phyloP scores from a whole-genome alignment of 768 basidiomycete genomes.

The Chalciporus chontae region DNA sequence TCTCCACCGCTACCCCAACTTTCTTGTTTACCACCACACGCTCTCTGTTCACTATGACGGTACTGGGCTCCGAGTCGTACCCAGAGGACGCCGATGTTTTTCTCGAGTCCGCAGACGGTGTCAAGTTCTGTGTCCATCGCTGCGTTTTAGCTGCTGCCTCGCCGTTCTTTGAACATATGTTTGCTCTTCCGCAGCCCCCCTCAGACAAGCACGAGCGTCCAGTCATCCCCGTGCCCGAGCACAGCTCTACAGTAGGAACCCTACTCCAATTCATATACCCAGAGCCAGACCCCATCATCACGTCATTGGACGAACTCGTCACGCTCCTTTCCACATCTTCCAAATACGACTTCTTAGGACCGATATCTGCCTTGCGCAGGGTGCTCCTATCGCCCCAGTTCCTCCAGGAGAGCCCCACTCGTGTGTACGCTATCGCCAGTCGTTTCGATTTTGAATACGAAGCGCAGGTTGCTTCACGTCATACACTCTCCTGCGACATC shows the following conservation, averaged over 20 bases:
- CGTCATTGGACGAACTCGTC: conserved; percentile 51
- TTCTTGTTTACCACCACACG: conserved; percentile 4
- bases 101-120: conserved; percentile 41
- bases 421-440: conserved; percentile 70
- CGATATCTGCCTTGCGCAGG: conserved; percentile 45
- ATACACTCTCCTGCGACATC: conserved; percentile 52
- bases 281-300: conserved; percentile 48
- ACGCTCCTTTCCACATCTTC: conserved; percentile 48
- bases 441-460: conserved; percentile 64
- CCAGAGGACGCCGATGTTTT: conserved; percentile 50
- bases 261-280: conserved; percentile 65
- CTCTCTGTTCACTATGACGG: conserved; percentile 23
- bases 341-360: conserved; percentile 61
- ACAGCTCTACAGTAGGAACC: conserved; percentile 39
- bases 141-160: conserved; percentile 62
- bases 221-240: conserved; percentile 55
- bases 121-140: conserved; percentile 59
- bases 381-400: conserved; percentile 50
- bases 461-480: conserved; percentile 53
- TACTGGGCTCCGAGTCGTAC: conserved; percentile 36
- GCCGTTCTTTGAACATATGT: conserved; percentile 67
- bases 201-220: conserved; percentile 33
- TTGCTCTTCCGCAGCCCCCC: conserved; percentile 55
- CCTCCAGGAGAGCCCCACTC: conserved; percentile 45
- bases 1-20: not conserved